A percentile compares a stretch with the other conserved stretches of the same genome.
Evolutionary conservation across 129 eudicot species (phyloP).

Genomic region (Rutidosis leptorrhynchoides): DNA sequence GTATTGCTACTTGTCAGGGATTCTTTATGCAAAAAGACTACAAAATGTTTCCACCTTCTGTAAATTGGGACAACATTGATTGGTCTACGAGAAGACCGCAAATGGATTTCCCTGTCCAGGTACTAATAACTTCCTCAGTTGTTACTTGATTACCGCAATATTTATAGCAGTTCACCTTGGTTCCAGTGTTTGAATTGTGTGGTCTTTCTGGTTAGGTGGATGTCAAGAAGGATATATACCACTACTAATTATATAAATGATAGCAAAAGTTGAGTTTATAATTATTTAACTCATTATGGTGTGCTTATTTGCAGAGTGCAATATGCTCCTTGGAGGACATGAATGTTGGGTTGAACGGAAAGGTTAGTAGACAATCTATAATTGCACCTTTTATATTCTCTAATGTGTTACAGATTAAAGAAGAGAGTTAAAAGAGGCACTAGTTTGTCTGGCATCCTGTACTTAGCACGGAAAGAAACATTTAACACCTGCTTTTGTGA

Average conservation of each 20-base stretch:
- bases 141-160: not conserved
- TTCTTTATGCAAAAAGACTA: slow-evolving; percentile 98
- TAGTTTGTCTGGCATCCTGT: not conserved
- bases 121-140: slow-evolving; percentile 13
- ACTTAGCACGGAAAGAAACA: not conserved
- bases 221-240: not conserved
- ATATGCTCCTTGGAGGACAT: slow-evolving; percentile 91
- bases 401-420: not conserved
- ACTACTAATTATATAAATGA: slow-evolving; percentile 1
- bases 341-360: slow-evolving; percentile 61
- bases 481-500: not conserved
- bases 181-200: slow-evolving; percentile 14
- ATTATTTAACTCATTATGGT: slow-evolving; percentile 13
- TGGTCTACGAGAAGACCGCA: slow-evolving; percentile 97
- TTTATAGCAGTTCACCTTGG: slow-evolving; percentile 7
- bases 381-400: not conserved
- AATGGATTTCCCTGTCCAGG: slow-evolving; percentile 98
- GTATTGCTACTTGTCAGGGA: slow-evolving; percentile 57
- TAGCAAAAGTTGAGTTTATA: not conserved
- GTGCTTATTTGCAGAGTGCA: slow-evolving; percentile 60
- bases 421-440: slow-evolving; percentile 1
- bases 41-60: slow-evolving; percentile 96
- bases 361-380: slow-evolving; percentile 46
- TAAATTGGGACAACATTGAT: slow-evolving; percentile 86
- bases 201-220: slow-evolving; percentile 1